These are phyloP conservation scores for Botryosphaeria dothidea DNA, from an alignment of 2,329 filamentous ascomycete species.

Conservation along the genomic window DNA sequence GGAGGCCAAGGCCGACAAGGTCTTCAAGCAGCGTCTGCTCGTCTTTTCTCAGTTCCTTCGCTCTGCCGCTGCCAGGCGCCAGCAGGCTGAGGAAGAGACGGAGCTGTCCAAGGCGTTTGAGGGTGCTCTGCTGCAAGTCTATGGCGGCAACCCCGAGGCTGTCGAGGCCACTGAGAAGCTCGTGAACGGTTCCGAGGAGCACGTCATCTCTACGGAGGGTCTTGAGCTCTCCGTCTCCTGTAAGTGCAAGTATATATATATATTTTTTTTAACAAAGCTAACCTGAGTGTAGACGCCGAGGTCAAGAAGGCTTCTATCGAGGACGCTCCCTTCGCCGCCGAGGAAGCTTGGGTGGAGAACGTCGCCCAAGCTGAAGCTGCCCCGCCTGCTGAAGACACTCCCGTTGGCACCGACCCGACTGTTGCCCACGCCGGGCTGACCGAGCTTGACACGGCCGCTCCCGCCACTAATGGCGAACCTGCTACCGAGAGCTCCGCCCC, in stretches of 20 bases:
- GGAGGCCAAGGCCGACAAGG: constrained; percentile 47
- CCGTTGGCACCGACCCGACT: constrained; percentile 63
- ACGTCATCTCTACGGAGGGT: constrained; percentile 64
- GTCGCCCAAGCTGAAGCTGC: constrained; percentile 46
- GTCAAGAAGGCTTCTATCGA: constrained; percentile 55
- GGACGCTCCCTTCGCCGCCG: constrained; percentile 56
- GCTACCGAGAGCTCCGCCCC: constrained; percentile 33
- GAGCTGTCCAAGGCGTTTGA: constrained; percentile 82
- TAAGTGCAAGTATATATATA: constrained; percentile 47
- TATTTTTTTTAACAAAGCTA: constrained; percentile 18
- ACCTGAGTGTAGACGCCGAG: constrained; percentile 51
- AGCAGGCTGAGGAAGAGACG: constrained; percentile 68
- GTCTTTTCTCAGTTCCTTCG: constrained; percentile 77
- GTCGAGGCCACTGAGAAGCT: constrained; percentile 76
- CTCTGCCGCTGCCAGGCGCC: constrained; percentile 72
- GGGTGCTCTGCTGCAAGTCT: constrained; percentile 75
- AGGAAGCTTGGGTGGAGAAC: constrained; percentile 52
- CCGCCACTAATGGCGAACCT: constrained; percentile 32
- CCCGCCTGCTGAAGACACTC: constrained; percentile 35
- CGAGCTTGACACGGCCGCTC: constrained; percentile 57
- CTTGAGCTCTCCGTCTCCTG: constrained; percentile 70
- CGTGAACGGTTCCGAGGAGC: constrained; percentile 70
- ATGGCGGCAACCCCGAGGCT: constrained; percentile 73
- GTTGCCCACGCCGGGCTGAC: constrained; percentile 66
- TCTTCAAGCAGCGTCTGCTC: constrained; percentile 63